Evolutionary conservation across 139 green algal genomes (phyloP).

Genomic region (Diplosphaera chodatii): DNA sequence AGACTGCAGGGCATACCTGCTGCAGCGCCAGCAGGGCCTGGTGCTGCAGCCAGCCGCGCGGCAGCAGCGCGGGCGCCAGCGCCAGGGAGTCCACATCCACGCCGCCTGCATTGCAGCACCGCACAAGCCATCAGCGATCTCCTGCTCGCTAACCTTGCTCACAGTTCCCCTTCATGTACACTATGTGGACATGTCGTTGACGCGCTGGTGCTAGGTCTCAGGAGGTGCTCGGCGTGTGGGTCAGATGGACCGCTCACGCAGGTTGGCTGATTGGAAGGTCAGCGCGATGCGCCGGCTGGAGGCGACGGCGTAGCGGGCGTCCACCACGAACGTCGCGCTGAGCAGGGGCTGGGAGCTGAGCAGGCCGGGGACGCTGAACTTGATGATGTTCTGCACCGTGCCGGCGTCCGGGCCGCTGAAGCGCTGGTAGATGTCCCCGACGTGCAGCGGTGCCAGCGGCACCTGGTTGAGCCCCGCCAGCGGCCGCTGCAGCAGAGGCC

Average conservation of each 20-base stretch:
- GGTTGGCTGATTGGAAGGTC: constrained; percentile 19
- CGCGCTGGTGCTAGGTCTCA: too few species aligned
- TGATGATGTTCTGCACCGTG: constrained; percentile 45
- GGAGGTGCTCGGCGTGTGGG: too few species aligned
- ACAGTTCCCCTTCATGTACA: too few species aligned
- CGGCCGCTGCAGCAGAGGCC: constrained; percentile 16
- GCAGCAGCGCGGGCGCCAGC: constrained; percentile 35
- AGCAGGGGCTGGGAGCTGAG: neutral
- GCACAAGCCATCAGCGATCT: constrained; percentile 3
- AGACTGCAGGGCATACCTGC: constrained; percentile 19
- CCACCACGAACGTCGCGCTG: constrained; percentile 22
- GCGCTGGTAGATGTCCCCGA: constrained; percentile 34
- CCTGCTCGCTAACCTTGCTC: constrained; percentile 18
- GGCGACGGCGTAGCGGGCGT: constrained; percentile 26
- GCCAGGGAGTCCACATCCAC: neutral
- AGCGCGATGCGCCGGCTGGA: constrained; percentile 33
- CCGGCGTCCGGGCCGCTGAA: constrained; percentile 22
- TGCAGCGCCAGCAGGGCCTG: constrained; percentile 27
- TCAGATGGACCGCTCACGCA: neutral
- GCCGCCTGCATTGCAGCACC: neutral
- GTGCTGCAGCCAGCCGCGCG: constrained; percentile 31
- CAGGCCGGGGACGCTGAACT: constrained; percentile 19
- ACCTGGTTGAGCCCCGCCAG: neutral
- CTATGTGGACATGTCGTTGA: too few species aligned
- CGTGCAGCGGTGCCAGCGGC: constrained; percentile 2